Percentiles rank a stretch among this genome's conserved stretches.
Evolutionary conservation across 192 early-diverging fungal species (phyloP).

Genomic region (Chytriomyces sp.): DNA sequence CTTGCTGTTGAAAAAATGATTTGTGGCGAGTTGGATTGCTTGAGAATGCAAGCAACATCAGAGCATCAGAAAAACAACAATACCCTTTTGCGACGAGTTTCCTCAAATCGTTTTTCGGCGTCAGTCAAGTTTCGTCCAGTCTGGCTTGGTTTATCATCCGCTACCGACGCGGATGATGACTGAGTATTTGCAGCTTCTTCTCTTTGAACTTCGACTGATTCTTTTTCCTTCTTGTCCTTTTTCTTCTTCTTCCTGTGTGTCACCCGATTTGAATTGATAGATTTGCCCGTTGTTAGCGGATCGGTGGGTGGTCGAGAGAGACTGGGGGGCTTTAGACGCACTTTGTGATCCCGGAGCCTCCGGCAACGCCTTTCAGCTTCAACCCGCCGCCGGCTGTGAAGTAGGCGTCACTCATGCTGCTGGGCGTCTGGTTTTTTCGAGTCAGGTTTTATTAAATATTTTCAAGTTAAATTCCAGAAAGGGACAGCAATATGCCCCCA

Average conservation of each 20-base stretch:
- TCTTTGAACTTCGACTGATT: slow-evolving; percentile 13
- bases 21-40: background rate
- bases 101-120: slow-evolving; percentile 76
- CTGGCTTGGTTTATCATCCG: background rate
- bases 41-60: background rate
- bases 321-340: slow-evolving; percentile 19
- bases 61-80: slow-evolving; percentile 23
- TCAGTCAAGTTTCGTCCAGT: slow-evolving; percentile 52
- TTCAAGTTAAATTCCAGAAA: no score
- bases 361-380: slow-evolving; percentile 62
- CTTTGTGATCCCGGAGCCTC: slow-evolving; percentile 53
- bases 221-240: slow-evolving; percentile 27
- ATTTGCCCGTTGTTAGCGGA: background rate
- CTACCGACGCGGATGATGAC: slow-evolving; percentile 9
- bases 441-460: no score
- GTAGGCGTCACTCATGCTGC: slow-evolving; percentile 28
- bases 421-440: no score
- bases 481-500: no score
- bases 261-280: background rate
- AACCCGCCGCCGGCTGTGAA: slow-evolving; percentile 63
- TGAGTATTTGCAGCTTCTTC: slow-evolving; percentile 22
- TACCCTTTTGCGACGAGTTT: slow-evolving; percentile 68
- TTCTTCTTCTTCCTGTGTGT: slow-evolving; percentile 34
- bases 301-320: slow-evolving; percentile 2
- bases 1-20: slow-evolving; percentile 53